Evolutionary conservation across 1,284 basidiomycete species (phyloP), one percentile per base, ranked within the genome.

Genomic region (Schizophyllum commune): DNA sequence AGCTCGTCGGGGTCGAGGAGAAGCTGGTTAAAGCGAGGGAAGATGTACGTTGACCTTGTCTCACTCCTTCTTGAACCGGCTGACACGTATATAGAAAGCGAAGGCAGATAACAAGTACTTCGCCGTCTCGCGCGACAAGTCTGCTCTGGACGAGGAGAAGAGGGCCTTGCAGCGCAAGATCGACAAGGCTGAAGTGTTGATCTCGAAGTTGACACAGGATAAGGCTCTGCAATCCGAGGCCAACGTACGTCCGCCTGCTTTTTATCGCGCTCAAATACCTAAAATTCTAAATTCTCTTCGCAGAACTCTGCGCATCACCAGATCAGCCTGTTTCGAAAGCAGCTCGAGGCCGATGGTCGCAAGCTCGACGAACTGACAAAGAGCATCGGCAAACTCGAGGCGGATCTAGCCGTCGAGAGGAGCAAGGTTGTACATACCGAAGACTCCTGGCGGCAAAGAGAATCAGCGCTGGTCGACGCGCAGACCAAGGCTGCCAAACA

Each of bases 71-170:
- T 52, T 58, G 20, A 61, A 34, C 32, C 27, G 27, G 2, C 27
- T 52, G 54, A 47, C 34, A 22, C 55, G 68, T 90, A 85, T 91
- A 85, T 64, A 78, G 78, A 76, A 76, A 88, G 91, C 93, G 13
- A 98, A 96, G 75, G 88, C 92, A 20, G 96, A 98, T 68, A 97
- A 95, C 79, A 97, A 95, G 75, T 98, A 88, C 74, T 98, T 89
- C 72, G 84, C 91, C 27, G 88, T 90, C 5, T 94, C 96, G 89
- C 86, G 93, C 34, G 86, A 90, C 61, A 95, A 93, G 72, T 15
- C 53, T 13, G 19, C 27, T 27, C 53, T 55, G 53, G 53, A 55
- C 9, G 53, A 81, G 66, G 66, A 76, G 53, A 85, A 82, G 68
- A 78, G 75, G 58, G 60, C 65, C 27, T 15, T 55, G 13, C 39